Percentiles rank a stretch among this genome's conserved stretches.
phyloP scores from a whole-genome alignment of 129 eudicot species.

The Lactuca saligna region DNA sequence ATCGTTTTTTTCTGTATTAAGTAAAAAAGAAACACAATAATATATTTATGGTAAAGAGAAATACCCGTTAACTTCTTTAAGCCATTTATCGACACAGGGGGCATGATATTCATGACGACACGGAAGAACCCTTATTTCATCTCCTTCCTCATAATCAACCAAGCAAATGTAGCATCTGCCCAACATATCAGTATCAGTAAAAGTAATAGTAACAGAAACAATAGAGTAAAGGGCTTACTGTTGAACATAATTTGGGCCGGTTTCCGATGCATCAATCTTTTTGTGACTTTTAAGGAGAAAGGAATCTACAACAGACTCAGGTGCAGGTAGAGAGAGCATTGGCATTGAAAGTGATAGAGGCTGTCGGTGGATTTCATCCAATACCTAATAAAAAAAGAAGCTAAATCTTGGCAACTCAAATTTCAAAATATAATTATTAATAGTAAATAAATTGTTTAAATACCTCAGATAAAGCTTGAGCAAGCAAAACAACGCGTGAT shows the following conservation, averaged over 20 bases:
- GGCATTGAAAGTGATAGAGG: conserved; percentile 69
- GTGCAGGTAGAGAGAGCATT: conserved; percentile 67
- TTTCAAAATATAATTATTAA: no score
- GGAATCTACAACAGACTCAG: conserved; percentile 75
- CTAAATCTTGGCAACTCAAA: conserved; percentile 1
- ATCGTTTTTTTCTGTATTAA: not conserved
- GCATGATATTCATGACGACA: conserved; percentile 70
- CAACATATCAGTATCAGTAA: conserved; percentile 13
- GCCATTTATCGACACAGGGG: conserved; percentile 72
- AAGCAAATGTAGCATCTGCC: conserved; percentile 72
- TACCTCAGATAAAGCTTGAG: conserved; percentile 95
- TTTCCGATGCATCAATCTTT: conserved; percentile 42
- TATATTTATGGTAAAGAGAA: not conserved
- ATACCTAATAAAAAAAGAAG: conserved; percentile 44
- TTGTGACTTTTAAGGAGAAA: conserved; percentile 65
- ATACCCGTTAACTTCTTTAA: conserved; percentile 76
- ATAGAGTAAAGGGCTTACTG: conserved; percentile 56
- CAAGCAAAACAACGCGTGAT: conserved; percentile 71
- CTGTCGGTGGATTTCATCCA: conserved; percentile 86
- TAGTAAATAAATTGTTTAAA: not conserved
- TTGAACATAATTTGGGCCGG: conserved; percentile 52
- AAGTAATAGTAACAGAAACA: not conserved
- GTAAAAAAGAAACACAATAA: no score
- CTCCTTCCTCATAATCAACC: conserved; percentile 72
- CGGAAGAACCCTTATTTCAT: conserved; percentile 65